phyloP scores from a whole-genome alignment of 2,329 filamentous ascomycete species.

The Colletotrichum siamense region DNA sequence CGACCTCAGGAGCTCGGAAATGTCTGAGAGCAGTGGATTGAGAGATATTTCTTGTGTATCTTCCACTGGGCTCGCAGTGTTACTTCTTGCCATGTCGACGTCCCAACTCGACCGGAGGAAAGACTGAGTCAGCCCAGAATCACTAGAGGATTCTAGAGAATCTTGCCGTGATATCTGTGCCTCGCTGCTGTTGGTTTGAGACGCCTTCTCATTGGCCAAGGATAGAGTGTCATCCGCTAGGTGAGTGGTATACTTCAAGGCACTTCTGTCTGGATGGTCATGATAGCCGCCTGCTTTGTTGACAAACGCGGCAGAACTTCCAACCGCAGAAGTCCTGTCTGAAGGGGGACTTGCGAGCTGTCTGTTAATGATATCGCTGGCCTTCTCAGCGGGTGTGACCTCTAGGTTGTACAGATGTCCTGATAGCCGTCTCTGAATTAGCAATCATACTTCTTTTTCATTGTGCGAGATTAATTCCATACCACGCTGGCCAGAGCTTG shows the following conservation, averaged over 20 bases:
- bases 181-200: neutral
- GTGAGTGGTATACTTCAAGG: neutral
- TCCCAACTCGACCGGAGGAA: neutral
- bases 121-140: neutral
- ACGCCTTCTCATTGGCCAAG: neutral
- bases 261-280: neutral
- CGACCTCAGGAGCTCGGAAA: neutral
- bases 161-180: neutral
- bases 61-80: neutral
- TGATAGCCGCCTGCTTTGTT: neutral
- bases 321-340: neutral
- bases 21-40: neutral
- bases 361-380: neutral
- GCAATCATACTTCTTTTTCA: neutral
- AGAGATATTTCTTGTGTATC: neutral
- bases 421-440: neutral
- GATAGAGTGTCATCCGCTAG: neutral
- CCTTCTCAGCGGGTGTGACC: neutral
- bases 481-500: neutral
- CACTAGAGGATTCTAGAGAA: neutral
- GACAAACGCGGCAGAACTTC: neutral
- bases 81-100: constrained; percentile 7
- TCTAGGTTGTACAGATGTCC: neutral
- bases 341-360: neutral
- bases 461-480: too few species aligned